Percentiles rank a stretch among this genome's conserved stretches.
Conservation (phyloP, 352 stramenopile species). For the Pythium catenulatum region DNA sequence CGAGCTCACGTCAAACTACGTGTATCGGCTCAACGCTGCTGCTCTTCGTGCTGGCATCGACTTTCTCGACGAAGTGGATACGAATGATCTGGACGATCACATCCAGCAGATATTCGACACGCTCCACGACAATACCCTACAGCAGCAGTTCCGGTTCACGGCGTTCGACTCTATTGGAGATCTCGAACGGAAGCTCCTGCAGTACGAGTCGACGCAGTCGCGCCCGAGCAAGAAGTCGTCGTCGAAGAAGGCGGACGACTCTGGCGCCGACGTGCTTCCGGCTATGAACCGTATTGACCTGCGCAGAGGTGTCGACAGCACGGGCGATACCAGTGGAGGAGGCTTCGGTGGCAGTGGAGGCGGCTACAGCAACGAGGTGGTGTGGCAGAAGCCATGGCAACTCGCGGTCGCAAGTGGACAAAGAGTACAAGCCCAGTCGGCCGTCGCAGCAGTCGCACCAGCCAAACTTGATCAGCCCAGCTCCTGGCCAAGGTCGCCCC, state of each 20-base stretch:
- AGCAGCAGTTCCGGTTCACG: slow-evolving; percentile 30
- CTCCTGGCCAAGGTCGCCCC: background rate
- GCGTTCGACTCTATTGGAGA: slow-evolving; percentile 34
- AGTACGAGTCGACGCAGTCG: slow-evolving; percentile 34
- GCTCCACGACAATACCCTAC: slow-evolving; percentile 41
- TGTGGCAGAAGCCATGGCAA: too few species aligned
- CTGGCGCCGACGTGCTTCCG: background rate
- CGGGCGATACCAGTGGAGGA: background rate
- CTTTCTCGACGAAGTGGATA: slow-evolving; percentile 4
- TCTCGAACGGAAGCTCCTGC: slow-evolving; percentile 23
- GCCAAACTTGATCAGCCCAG: background rate
- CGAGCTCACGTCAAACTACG: slow-evolving; percentile 30
- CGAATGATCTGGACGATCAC: slow-evolving; percentile 29
- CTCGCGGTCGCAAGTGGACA: background rate
- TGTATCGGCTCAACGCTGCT: slow-evolving; percentile 49
- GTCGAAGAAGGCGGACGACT: slow-evolving; percentile 2
- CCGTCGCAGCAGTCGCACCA: background rate
- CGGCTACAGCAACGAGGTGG: background rate
- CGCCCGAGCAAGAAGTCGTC: background rate
- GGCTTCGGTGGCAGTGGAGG: background rate
- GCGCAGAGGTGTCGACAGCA: too few species aligned
- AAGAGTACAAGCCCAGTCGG: background rate
- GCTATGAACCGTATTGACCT: background rate
- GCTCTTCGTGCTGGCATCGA: slow-evolving; percentile 13
- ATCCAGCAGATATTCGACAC: slow-evolving; percentile 50